Evolutionary conservation across 1,284 basidiomycete species (phyloP).

Genomic region (Psilocybe mexicana): DNA sequence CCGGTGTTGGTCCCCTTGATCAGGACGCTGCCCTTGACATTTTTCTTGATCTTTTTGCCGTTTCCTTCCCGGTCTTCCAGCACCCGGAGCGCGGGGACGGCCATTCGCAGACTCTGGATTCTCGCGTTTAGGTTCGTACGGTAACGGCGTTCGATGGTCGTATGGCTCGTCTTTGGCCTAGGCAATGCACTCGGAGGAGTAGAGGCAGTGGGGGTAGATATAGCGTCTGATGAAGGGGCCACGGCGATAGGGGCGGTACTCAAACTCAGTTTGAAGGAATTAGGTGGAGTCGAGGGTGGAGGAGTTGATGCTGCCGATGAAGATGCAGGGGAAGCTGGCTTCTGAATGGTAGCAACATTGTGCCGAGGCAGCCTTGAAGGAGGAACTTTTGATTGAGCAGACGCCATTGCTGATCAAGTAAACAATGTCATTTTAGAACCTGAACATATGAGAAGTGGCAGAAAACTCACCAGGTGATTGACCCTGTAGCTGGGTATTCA

Average conservation of each 20-base stretch:
- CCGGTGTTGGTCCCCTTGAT: conserved; percentile 33
- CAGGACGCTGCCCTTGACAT: conserved; percentile 39
- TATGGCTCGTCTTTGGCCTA: conserved; percentile 85
- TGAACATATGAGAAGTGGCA: background rate
- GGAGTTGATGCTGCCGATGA: conserved; percentile 25
- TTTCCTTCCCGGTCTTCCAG: conserved; percentile 53
- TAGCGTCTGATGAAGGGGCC: conserved; percentile 20
- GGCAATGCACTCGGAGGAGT: conserved; percentile 27
- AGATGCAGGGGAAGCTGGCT: conserved; percentile 22
- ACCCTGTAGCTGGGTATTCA: conserved; percentile 33
- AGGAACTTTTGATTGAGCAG: conserved; percentile 34
- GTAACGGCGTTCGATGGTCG: conserved; percentile 88
- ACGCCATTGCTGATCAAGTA: conserved; percentile 12
- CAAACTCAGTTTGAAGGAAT: conserved; percentile 26
- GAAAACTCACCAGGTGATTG: conserved; percentile 10
- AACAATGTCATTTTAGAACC: background rate
- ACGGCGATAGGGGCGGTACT: conserved; percentile 13
- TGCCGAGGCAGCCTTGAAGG: conserved; percentile 38
- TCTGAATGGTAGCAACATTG: conserved; percentile 8
- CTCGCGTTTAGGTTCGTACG: conserved; percentile 90
- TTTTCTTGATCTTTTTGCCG: conserved; percentile 50
- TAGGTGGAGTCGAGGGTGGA: conserved; percentile 38
- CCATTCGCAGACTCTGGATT: conserved; percentile 79
- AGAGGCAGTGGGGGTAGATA: conserved; percentile 25
- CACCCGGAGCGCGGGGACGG: conserved; percentile 81